phyloP scores from a whole-genome alignment of 2,329 filamentous ascomycete genomes.

The Calycina herbarum region DNA sequence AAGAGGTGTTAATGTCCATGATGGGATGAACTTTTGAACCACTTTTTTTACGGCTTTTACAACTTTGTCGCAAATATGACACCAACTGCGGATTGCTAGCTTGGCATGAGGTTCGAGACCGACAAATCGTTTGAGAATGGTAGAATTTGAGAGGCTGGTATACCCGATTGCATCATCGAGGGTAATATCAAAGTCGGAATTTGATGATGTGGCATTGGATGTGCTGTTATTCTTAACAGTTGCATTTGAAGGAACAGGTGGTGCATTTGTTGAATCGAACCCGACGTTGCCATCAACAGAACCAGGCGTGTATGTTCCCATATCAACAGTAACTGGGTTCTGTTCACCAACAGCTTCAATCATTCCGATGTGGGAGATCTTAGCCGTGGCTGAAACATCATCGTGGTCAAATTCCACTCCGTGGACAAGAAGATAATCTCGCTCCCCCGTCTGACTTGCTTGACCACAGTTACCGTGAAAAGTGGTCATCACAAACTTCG shows the following conservation, averaged over 20 bases:
- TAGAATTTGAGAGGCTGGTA: constrained; percentile 6
- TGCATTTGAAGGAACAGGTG: constrained; percentile 1
- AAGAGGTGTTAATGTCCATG: constrained; percentile 15
- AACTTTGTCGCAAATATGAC: constrained; percentile 8
- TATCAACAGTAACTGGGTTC: constrained; percentile 16
- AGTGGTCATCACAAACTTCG: constrained; percentile 13
- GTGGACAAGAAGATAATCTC: constrained; percentile 14
- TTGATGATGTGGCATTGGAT: not conserved
- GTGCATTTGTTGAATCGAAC: constrained; percentile 9
- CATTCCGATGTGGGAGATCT: constrained; percentile 12
- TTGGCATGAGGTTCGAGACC: constrained; percentile 9
- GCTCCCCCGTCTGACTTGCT: constrained; percentile 10
- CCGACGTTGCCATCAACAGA: constrained; percentile 10
- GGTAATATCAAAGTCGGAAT: constrained; percentile 9
- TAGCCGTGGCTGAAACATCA: constrained; percentile 3
- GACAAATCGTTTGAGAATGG: constrained; percentile 10
- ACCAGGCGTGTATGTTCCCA: constrained; percentile 14
- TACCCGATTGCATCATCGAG: constrained; percentile 16
- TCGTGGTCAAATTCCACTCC: constrained; percentile 11
- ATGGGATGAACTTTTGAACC: constrained; percentile 14
- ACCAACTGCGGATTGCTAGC: constrained; percentile 10
- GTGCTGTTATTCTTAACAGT: constrained; percentile 9
- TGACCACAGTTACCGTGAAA: constrained; percentile 14
- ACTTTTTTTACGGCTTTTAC: constrained; percentile 13
- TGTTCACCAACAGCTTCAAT: constrained; percentile 12